Percentiles rank a stretch among this genome's conserved stretches.
Conservation (phyloP, 2,329 filamentous ascomycete genomes). For the Xylaria sp. region DNA sequence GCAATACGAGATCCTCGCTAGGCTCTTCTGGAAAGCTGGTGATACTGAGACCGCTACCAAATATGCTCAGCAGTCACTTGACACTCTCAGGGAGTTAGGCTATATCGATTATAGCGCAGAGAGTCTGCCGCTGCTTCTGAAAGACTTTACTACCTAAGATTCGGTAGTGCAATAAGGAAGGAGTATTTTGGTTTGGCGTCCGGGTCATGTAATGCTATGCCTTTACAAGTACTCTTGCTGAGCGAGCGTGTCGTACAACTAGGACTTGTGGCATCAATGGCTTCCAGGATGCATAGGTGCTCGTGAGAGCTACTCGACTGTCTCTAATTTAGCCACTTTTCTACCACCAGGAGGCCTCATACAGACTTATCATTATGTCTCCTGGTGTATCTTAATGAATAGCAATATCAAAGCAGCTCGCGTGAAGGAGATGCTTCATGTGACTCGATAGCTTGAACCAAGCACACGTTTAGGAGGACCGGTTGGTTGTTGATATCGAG, state of each 20-base stretch:
- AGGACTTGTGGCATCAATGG: neutral
- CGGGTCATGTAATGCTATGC: neutral
- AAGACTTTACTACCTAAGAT: conserved; percentile 26
- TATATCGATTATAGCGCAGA: conserved; percentile 43
- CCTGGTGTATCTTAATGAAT: neutral
- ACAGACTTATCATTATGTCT: neutral
- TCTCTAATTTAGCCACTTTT: neutral
- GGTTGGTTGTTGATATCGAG: neutral
- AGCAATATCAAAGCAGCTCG: neutral
- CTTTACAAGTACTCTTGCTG: neutral
- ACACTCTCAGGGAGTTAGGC: conserved; percentile 47
- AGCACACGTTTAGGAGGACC: neutral
- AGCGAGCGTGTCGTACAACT: neutral
- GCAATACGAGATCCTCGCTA: conserved; percentile 52
- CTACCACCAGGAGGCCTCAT: neutral
- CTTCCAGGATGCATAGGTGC: neutral
- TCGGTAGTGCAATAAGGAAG: neutral
- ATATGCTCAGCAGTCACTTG: conserved; percentile 48
- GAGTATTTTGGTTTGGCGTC: neutral
- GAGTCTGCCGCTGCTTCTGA: conserved; percentile 40
- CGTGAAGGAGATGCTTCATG: neutral
- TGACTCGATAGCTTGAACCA: neutral
- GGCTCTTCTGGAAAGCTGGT: conserved; percentile 49
- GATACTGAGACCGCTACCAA: conserved; percentile 46
- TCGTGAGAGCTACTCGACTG: no score